phyloP scores from a whole-genome alignment of 179 eudicot species.

The Beta macrorhiza region DNA sequence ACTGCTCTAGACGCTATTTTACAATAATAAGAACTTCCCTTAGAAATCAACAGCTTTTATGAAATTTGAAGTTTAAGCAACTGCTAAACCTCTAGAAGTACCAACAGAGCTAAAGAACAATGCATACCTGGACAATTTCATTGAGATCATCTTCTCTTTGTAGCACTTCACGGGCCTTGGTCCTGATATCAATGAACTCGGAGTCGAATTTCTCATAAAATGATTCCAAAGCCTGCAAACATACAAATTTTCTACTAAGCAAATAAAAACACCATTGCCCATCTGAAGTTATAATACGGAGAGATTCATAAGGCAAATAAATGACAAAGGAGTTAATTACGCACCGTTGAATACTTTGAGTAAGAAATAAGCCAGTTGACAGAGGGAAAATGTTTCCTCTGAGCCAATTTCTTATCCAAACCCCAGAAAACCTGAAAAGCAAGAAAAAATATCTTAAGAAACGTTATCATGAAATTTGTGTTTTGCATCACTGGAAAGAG shows the following conservation, averaged over 20 bases:
- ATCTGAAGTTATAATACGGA: neutral
- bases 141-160: slow-evolving; percentile 95
- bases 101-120: neutral
- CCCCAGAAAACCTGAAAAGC: slow-evolving; percentile 93
- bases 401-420: slow-evolving; percentile 95
- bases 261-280: slow-evolving; percentile 4
- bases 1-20: neutral
- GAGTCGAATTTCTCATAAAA: slow-evolving; percentile 84
- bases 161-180: slow-evolving; percentile 96
- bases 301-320: neutral
- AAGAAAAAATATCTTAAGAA: slow-evolving; percentile 11
- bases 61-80: neutral
- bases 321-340: slow-evolving; percentile 25
- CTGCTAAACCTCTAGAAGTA: neutral
- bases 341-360: slow-evolving; percentile 85
- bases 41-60: no score
- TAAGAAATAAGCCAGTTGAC: slow-evolving; percentile 99
- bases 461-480: neutral
- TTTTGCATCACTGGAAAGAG: neutral
- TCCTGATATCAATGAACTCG: slow-evolving; percentile 90
- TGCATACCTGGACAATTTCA: slow-evolving; percentile 91
- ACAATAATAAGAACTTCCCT: neutral
- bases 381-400: slow-evolving; percentile 97
- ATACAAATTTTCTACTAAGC: slow-evolving; percentile 5
- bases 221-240: slow-evolving; percentile 78